These are phyloP conservation scores for Noccaea bulbosa DNA, from an alignment of 345 rosid genomes.

Conservation along the genomic window DNA sequence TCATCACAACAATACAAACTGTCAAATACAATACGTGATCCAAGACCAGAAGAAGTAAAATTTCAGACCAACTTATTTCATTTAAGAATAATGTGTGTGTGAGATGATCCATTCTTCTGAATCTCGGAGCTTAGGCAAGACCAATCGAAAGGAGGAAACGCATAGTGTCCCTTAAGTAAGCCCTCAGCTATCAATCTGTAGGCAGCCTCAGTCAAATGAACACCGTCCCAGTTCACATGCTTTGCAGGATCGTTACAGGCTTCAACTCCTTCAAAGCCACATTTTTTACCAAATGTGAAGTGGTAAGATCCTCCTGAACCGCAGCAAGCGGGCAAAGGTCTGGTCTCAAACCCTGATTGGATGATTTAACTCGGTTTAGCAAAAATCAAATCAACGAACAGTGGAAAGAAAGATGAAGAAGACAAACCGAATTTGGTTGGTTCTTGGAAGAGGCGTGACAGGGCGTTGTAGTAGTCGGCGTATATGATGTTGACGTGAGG, in stretches of 20 bases:
- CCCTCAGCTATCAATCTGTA: conserved; percentile 35
- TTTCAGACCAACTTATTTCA: conserved; percentile 5
- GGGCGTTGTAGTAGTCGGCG: conserved; percentile 48
- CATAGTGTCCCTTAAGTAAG: conserved; percentile 33
- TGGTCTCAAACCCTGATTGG: conserved; percentile 42
- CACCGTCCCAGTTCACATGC: conserved; percentile 51
- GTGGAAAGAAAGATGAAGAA: conserved; percentile 1
- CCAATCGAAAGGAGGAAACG: conserved; percentile 33
- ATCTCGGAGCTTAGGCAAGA: conserved; percentile 24
- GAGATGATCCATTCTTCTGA: conserved; percentile 11
- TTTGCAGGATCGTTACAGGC: conserved; percentile 47
- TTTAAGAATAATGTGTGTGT: background rate
- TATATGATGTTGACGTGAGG: conserved; percentile 51
- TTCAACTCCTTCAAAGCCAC: conserved; percentile 33
- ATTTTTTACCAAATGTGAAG: background rate
- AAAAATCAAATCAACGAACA: background rate
- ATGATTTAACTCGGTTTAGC: background rate
- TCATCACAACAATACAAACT: background rate
- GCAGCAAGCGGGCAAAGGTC: conserved; percentile 48
- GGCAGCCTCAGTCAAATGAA: conserved; percentile 47
- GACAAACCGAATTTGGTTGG: conserved; percentile 50
- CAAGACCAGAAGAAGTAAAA: background rate
- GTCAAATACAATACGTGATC: conserved; percentile 8
- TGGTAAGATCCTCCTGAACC: conserved; percentile 46
- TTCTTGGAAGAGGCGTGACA: conserved; percentile 27